A percentile compares a stretch with the other conserved stretches of the same genome.
phyloP scores from a whole-genome alignment of 495 filamentous ascomycete species.

The Lophiotrema nucula region DNA sequence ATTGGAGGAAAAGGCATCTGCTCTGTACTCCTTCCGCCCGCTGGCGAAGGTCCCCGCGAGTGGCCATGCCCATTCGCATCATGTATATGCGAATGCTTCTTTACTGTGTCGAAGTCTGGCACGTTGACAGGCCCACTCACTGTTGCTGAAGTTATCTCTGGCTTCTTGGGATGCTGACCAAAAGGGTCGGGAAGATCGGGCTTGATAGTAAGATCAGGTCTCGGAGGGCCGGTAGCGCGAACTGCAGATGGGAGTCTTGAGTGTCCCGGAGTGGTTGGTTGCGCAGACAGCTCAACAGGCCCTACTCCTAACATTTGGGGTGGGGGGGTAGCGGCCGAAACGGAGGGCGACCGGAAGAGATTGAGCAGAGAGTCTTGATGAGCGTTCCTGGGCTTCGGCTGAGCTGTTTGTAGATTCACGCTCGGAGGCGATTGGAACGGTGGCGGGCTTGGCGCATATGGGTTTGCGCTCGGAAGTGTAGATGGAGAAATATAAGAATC shows the following conservation, averaged over 20 bases:
- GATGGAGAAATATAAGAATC: conserved; percentile 4
- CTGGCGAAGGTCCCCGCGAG: conserved; percentile 19
- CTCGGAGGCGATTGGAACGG: conserved; percentile 17
- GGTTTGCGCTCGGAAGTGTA: conserved; percentile 4
- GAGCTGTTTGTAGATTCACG: conserved; percentile 14
- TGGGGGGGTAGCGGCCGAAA: conserved; percentile 17
- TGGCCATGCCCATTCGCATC: conserved; percentile 16
- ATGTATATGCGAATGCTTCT: conserved; percentile 34
- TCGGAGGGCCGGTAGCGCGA: neutral
- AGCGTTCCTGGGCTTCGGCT: conserved; percentile 29
- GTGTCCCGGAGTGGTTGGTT: conserved; percentile 27
- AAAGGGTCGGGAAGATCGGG: conserved; percentile 3
- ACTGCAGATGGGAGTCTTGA: neutral
- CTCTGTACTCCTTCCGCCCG: neutral
- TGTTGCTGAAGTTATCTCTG: conserved; percentile 45
- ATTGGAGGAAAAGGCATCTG: conserved; percentile 15
- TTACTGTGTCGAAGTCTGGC: conserved; percentile 49
- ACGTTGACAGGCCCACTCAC: conserved; percentile 51
- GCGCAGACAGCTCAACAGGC: conserved; percentile 31
- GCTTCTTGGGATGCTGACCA: conserved; percentile 15
- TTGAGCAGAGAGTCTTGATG: conserved; percentile 41
- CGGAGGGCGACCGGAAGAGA: conserved; percentile 36
- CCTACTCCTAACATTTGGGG: neutral
- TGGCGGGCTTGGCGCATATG: conserved; percentile 16
- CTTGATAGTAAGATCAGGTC: conserved; percentile 10